Evolutionary conservation across 1,284 basidiomycete species (phyloP), one percentile per base, ranked within the genome.

Genomic region (Papiliotrema flavescens): DNA sequence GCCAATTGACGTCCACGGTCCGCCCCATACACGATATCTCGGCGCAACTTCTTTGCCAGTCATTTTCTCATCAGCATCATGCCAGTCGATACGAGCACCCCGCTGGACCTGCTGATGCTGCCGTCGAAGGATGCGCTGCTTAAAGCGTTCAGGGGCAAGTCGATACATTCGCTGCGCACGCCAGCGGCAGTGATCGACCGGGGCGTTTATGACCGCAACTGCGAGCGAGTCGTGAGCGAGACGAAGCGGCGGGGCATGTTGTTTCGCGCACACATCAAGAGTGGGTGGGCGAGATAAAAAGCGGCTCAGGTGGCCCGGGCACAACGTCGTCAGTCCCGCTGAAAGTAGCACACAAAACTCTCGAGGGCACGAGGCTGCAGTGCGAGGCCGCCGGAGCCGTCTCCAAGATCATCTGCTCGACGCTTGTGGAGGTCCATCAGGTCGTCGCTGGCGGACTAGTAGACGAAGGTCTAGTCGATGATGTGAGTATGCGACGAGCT

Each of bases 221-320:
- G 88, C 71, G 81, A 80, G 23, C 76, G 74, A 51, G 89, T 93
- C 84, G 84, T 86, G 59, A 67, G 78, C 45, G 84, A 82, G 49
- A 83, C 85, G 2, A 78, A 79, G 52, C 77, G 79, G 42, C 85
- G 85, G 79, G 85, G 84, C 6, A 84, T 87, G 26, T 76, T 67
- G 14, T 92, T 93, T 70, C 79, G 90, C 48, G 86, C 85, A 6
- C 90, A 93, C 71, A 79, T 93, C 50, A 93, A 93, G 75, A 89
- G 89, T 13, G 86, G 88, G 78, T 90, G 86, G 79, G 3, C n/a
- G 9, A 37, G 85, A 84, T 59, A 24, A 62, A 34, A 32, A 28
- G 42, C 37, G 6, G 13, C 6, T 17, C 23, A 17, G 22, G 39
- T 7, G 6, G 17, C 26, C 39, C 6, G 8, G 32, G 28, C 23